Base-by-base conservation (phyloP, 2,329 filamentous ascomycete genomes). In the Fusarium pseudoanthophilum region DNA sequence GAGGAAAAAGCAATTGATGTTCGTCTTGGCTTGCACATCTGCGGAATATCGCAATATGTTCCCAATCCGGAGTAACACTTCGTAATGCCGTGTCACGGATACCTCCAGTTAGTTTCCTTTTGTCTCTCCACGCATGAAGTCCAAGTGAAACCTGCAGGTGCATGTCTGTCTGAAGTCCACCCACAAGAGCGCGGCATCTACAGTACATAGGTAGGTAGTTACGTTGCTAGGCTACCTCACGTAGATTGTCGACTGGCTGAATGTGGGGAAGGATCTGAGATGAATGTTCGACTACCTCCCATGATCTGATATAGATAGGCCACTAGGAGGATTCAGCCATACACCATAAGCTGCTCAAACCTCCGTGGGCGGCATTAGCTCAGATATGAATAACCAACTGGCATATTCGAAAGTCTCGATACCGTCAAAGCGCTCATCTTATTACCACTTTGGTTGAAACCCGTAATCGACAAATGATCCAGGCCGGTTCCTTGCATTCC, bases 401-500 rank as follows among this genome's bases (percentile, higher is more conserved):
- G 43, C 36, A 51, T 58, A 51, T 30, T 52, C 18, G 37, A 53
- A 36, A 32, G 28, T 64, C 18, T 69, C 36, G n/a, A 39, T 26
- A 40, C 56, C 34, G 60, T 51, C 66, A 65, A 66, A 66, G 48
- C 59, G 55, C 46, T 52, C 40, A 11, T 56, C 56, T 42, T 32
- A 45, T 28, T 45, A 34, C 46, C 36, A 40, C 15, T 51, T 32
- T 51, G 56, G 46, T 39, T 58, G 34, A 49, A 51, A 39, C 43
- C 28, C 42, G 32, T 42, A 59, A 65, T 51, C 39, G 40, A 45
- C 37, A 51, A 21, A 28, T 30, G 21, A 42, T 46, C 39, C 45
- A 45, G 45, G 30, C 46, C 55, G 51, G 59, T 72, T 32, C 55
- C 64, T 69, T 69, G 64, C 64, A 72, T 72, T 58, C 55, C 37